Base-by-base conservation (phyloP, 164 flowering plant genomes). In the Euptelea pleiosperma region DNA sequence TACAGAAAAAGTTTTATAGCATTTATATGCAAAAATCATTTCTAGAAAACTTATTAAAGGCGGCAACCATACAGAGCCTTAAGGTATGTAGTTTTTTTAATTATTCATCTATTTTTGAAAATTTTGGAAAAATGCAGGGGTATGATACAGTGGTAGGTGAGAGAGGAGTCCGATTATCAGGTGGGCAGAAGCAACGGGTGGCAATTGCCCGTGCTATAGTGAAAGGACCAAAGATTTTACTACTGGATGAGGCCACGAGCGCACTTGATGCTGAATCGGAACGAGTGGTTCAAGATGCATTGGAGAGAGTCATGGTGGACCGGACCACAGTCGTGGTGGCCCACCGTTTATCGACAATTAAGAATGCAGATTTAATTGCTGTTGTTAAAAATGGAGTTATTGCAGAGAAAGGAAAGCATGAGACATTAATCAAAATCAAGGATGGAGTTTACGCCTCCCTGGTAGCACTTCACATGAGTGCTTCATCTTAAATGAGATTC, bases 201-300 rank as follows among this genome's bases (percentile, higher is more conserved):
- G 61, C 68, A 14, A 64, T 63, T 29, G 67, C 67, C 19, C 61
- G 61, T 33, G 67, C 67, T 11, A 65, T 65, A 48, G 51, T 65
- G 28, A 65, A 58, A 41, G 45, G 43, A 4, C 69, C 69, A 8
- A 58, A 52, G 45, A 65, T 65, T 18, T 45, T 65, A 18, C 41
- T 65, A 7, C 43, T 65, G 10, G 69, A 65, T 37, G 69, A 65
- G 24, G 68, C 62, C 1, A 58, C 68, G 7, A 65, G 58, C 7
- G 63, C 62, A 58, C 54, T 57, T 3, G 69, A 65, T 36, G 58
- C 63, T n/a, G 63, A 65, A 52, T 65, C 69, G 6, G 69, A 65
- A 39, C 51, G 46, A 24, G 58, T 45, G 16, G 69, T 65, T 28
- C 69, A 58, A 58, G 69, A 52, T 28, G 43, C 69, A 44, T 58